Evolutionary conservation across 306 rosid species (phyloP), one percentile per base, ranked within the genome.

Genomic region (Quercus mongolica): DNA sequence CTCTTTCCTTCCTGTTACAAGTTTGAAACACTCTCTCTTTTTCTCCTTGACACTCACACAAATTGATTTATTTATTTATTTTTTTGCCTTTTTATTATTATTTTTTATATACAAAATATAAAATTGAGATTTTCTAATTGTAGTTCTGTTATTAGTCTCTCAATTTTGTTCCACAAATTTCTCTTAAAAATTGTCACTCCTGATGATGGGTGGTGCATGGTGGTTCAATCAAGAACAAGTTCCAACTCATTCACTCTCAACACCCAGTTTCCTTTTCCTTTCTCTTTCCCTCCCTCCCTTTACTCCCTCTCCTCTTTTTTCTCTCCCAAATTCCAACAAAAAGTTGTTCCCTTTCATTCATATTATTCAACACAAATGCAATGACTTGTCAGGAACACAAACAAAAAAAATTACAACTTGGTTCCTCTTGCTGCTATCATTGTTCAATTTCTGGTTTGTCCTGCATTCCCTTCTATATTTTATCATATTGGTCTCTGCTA

Each of bases 101-200:
- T 79, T 72, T 76, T 85, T 70, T 74, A 62, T 51, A 71, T 81
- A 63, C 38, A 62, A 38, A 59, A 58, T n/a, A 23, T 49, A 80
- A 35, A 7, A 54, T 64, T 80, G 85, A 76, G 13, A 56, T 56
- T 81, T 84, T 78, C 91, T 88, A 88, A 88, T 81, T 85, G 80
- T 83, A 81, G 89, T 51, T 83, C 38, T 78, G 54, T 76, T 78
- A n/a, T 80, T 74, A 79, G 74, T 82, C 77, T 76, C 68, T 63
- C 52, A 52, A 54, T 82, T 73, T 78, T 83, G 75, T 76, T 88
- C 91, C 91, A 85, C 92, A 87, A 82, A 75, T 92, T 81, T 59
- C 91, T 90, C 91, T 65, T 83, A 79, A 78, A 73, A 79, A 73
- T 76, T 82, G 89, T 74, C 74, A 76, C 52, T 76, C 80, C 83